A percentile compares a stretch with the other conserved stretches of the same genome.
phyloP scores from a whole-genome alignment of 805 yeast species.

The Wickerhamomyces canadensis region DNA sequence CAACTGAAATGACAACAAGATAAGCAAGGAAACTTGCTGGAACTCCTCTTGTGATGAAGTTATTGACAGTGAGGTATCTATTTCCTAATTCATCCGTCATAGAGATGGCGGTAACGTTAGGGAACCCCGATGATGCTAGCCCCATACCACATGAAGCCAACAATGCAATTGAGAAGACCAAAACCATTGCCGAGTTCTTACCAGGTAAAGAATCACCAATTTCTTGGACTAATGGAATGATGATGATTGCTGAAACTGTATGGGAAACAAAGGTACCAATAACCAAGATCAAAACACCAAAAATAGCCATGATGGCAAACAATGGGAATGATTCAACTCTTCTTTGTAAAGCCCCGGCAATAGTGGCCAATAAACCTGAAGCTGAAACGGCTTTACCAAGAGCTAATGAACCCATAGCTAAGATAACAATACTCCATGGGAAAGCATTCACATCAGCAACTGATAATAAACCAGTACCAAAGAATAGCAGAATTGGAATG shows the following conservation, averaged over 20 bases:
- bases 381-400: conserved; percentile 91
- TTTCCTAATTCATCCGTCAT: conserved; percentile 90
- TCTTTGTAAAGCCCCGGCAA: conserved; percentile 64
- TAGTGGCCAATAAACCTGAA: conserved; percentile 77
- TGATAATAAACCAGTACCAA: conserved; percentile 81
- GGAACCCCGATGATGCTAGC: conserved; percentile 94
- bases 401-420: conserved; percentile 97
- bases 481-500: conserved; percentile 78
- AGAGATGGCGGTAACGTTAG: conserved; percentile 96
- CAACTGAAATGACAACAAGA: conserved; percentile 65
- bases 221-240: conserved; percentile 84
- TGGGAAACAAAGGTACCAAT: conserved; percentile 96
- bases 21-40: conserved; percentile 80
- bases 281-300: conserved; percentile 76
- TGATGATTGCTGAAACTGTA: conserved; percentile 92
- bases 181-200: conserved; percentile 59
- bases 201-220: conserved; percentile 67
- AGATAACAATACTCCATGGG: conserved; percentile 91
- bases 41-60: conserved; percentile 86
- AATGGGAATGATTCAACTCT: conserved; percentile 56
- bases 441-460: conserved; percentile 89
- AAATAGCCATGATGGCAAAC: conserved; percentile 69
- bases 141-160: conserved; percentile 96
- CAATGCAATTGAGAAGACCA: conserved; percentile 44
- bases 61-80: conserved; percentile 74